Evolutionary conservation across 345 rosid species (phyloP).

Genomic region (Gossypium rotundifolium): DNA sequence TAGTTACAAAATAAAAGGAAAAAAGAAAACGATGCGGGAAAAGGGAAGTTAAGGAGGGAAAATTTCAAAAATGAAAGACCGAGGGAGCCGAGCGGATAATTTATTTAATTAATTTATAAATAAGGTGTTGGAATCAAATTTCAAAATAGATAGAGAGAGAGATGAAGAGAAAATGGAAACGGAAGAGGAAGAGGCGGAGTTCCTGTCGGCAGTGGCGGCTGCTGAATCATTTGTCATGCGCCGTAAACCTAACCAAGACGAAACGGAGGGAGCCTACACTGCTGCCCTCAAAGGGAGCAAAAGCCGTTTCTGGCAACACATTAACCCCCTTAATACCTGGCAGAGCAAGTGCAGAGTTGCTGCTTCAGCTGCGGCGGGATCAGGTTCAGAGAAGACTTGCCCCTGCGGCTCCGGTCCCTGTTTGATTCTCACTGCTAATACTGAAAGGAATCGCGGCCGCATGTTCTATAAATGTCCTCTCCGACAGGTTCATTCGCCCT

Average conservation of each 20-base stretch:
- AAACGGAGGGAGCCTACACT: background rate
- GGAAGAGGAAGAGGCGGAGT: background rate
- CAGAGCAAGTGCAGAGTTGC: background rate
- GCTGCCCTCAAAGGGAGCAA: conserved; percentile 3
- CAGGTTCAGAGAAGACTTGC: background rate
- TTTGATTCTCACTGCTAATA: conserved; percentile 2
- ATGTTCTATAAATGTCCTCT: conserved; percentile 3
- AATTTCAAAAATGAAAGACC: background rate
- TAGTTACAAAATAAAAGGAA: no score
- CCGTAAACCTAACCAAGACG: background rate
- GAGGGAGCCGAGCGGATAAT: background rate
- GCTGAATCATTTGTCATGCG: background rate
- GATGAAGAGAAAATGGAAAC: background rate
- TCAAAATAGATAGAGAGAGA: background rate
- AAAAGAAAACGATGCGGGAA: no score
- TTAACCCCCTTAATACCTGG: background rate
- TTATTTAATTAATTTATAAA: background rate
- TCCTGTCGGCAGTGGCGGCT: background rate
- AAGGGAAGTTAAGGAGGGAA: background rate
- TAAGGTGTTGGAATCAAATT: background rate
- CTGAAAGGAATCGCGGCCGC: background rate
- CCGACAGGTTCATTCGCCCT: background rate
- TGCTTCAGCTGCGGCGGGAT: background rate
- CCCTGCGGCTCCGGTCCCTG: background rate
- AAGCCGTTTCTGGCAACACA: background rate